Percentiles rank a stretch among this genome's conserved stretches.
Conservation (phyloP, 2,329 filamentous ascomycete species). For the Emergomyces africanus region DNA sequence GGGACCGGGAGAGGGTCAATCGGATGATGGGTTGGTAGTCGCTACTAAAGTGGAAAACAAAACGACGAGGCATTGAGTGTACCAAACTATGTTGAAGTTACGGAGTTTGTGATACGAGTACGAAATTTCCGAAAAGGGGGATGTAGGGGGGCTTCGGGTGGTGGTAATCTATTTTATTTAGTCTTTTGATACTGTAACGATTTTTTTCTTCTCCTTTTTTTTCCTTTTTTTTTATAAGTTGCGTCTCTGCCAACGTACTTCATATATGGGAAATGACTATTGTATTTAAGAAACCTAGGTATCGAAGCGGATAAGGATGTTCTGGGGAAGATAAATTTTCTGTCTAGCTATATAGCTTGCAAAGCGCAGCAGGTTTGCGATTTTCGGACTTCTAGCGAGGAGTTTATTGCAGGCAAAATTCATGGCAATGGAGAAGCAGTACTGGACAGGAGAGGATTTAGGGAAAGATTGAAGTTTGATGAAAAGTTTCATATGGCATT, state of each 20-base stretch:
- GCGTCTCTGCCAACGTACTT: not conserved
- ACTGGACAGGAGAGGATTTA: not conserved
- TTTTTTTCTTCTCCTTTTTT: not conserved
- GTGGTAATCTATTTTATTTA: not conserved
- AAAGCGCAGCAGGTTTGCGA: not conserved
- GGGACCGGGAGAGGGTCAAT: not conserved
- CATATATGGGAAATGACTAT: not conserved
- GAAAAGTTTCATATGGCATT: constrained; percentile 8
- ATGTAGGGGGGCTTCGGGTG: not conserved
- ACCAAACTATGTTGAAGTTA: not conserved
- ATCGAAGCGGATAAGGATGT: not conserved
- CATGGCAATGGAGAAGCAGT: not conserved
- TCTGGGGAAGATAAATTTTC: not conserved
- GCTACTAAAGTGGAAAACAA: too few species aligned
- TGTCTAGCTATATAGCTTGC: not conserved
- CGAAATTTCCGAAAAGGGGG: not conserved
- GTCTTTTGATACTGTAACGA: not conserved
- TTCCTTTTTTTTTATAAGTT: not conserved
- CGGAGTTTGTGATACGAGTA: not conserved
- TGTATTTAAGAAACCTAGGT: not conserved
- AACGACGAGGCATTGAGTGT: not conserved
- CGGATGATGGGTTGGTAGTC: not conserved
- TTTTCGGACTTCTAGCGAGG: not conserved
- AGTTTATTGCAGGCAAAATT: not conserved
- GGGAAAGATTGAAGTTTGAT: not conserved